These are phyloP conservation scores for Crithidia acanthocephali DNA, from an alignment of 208 protist species.

Conservation along the genomic window DNA sequence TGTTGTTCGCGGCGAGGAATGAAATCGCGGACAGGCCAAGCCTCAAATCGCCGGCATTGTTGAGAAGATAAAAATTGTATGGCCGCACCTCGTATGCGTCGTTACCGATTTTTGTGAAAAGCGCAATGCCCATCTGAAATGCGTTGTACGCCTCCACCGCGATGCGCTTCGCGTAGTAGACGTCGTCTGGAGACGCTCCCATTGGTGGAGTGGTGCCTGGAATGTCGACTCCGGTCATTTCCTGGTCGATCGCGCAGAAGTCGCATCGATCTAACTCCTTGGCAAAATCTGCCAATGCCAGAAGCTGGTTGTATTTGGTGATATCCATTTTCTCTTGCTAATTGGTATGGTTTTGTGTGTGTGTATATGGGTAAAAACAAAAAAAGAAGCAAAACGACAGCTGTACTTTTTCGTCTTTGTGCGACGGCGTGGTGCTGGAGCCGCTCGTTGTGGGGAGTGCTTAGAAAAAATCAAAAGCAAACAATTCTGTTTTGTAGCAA, in stretches of 20 bases:
- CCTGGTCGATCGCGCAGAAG: slow-evolving; percentile 77
- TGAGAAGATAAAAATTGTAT: slow-evolving; percentile 82
- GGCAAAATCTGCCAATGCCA: slow-evolving; percentile 62
- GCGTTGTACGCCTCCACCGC: slow-evolving; percentile 62
- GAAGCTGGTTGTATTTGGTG: slow-evolving; percentile 35
- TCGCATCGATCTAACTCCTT: slow-evolving; percentile 51
- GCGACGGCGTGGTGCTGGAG: no score
- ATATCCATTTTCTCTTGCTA: slow-evolving; percentile 49
- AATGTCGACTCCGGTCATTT: slow-evolving; percentile 79
- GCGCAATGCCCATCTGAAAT: slow-evolving; percentile 76
- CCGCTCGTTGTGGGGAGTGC: no score
- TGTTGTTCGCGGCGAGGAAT: slow-evolving; percentile 53
- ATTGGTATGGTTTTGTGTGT: background rate
- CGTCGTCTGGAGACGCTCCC: slow-evolving; percentile 33
- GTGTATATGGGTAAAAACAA: no score
- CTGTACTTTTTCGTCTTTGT: no score
- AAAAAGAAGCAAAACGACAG: no score
- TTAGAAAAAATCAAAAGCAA: no score
- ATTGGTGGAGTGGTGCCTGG: slow-evolving; percentile 23
- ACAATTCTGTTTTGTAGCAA: no score
- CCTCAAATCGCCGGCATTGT: slow-evolving; percentile 41
- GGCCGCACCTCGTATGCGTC: slow-evolving; percentile 63
- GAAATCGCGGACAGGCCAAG: slow-evolving; percentile 38
- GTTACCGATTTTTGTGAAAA: slow-evolving; percentile 53
- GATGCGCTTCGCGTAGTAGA: slow-evolving; percentile 48